These are phyloP conservation scores for Dalbergia cultrata DNA, from an alignment of 306 rosid species.

Conservation along the genomic window DNA sequence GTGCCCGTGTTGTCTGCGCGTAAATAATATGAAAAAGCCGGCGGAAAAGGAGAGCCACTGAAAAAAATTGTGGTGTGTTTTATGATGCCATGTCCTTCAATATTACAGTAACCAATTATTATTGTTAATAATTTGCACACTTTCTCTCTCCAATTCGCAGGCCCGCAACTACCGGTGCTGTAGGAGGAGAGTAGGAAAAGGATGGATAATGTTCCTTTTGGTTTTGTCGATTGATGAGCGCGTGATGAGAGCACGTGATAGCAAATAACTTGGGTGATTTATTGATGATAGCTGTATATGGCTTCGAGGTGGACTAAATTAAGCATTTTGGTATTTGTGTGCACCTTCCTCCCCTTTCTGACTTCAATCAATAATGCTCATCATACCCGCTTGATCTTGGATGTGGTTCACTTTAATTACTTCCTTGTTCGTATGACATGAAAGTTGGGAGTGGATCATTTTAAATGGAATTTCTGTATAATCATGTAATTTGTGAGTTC, in stretches of 20 bases:
- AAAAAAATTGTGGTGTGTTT: not conserved
- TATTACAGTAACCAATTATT: conserved; percentile 11
- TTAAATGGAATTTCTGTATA: too few relatives aligned
- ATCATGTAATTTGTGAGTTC: too few relatives aligned
- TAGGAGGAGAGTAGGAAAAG: not conserved
- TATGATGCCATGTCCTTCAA: conserved; percentile 31
- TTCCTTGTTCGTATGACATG: not conserved
- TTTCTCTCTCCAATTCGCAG: conserved; percentile 18
- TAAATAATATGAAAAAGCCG: not conserved
- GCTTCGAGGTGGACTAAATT: not conserved
- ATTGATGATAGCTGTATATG: conserved; percentile 28
- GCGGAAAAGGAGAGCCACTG: not conserved
- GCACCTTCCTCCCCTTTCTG: not conserved
- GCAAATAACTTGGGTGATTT: conserved; percentile 36
- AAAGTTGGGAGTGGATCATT: too few relatives aligned
- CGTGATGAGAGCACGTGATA: conserved; percentile 5
- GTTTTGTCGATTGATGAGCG: not conserved
- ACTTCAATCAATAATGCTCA: not conserved
- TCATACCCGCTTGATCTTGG: too few relatives aligned
- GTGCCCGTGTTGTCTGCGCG: not conserved
- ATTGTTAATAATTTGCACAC: conserved; percentile 1
- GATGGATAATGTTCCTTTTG: not conserved
- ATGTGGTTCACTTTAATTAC: not conserved
- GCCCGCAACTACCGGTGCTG: conserved; percentile 9
- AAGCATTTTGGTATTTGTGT: not conserved